Evolutionary conservation across 2,329 filamentous ascomycete species (phyloP), one percentile per base, ranked within the genome.

Genomic region (Calonectria honghensis): DNA sequence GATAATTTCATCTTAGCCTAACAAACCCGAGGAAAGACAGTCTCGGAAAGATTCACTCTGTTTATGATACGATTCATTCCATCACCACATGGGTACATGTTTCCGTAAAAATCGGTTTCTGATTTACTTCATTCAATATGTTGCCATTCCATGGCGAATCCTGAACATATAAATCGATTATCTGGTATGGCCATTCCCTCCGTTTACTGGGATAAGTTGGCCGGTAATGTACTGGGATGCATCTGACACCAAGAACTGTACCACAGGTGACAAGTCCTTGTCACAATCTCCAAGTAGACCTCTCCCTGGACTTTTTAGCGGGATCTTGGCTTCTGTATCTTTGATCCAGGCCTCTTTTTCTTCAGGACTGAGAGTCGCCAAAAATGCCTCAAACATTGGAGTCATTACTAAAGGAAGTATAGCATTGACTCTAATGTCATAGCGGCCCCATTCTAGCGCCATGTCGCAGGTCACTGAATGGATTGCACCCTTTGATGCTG

Each of bases 31-130:
- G 24, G 24, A 24, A 24, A 24, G 1, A 1, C 24, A 24, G 24
- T 2, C 24, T 2, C 24, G 2, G 24, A 24, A 24, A 24, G 24
- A 24, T 24, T 24, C 24, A 24, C 24, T 24, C 24, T 24, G 24
- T 24, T 24, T 24, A 24, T 24, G 24, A 24, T 24, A 24, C 24
- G 24, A 67, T 70, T 79, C 81, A 37, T 32, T 32, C 4, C 31
- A 32, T 32, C 3, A 9, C 31, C 9, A 32, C 31, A 32, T 9
- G 31, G 31, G 31, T 5, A 32, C 9, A 5, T 32, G 31, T 32
- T 32, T 32, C 31, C 31, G 9, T 32, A 32, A 32, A 6, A 32
- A 32, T 32, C 31, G 31, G 31, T 32, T 32, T 32, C 31, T 32
- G 4, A 32, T 6, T 6, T 1, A 32, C 4, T 32, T 32, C 31